These are phyloP conservation scores for Microdochium trichocladiopsis DNA, from an alignment of 2,329 filamentous ascomycete genomes.

Conservation along the genomic window DNA sequence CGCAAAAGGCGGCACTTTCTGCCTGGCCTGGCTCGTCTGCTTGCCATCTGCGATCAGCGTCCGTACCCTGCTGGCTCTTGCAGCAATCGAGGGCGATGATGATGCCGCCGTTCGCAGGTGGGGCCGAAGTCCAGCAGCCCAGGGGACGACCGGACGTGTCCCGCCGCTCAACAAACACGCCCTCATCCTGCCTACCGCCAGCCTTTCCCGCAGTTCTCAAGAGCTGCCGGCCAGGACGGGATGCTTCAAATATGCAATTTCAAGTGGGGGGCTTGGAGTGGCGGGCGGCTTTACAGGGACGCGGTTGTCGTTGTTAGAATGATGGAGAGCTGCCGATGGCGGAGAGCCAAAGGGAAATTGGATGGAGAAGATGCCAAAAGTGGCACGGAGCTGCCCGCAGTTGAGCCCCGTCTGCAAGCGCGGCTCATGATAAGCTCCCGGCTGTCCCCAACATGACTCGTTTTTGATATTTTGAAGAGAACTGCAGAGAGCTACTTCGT, in stretches of 20 bases:
- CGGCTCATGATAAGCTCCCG: no score
- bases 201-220: not conserved
- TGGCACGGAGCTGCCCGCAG: not conserved
- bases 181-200: not conserved
- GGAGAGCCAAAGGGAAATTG: not conserved
- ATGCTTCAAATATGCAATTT: no score
- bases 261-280: no score
- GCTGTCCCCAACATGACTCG: no score
- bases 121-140: not conserved
- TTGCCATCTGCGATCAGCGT: not conserved
- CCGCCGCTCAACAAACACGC: not conserved
- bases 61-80: not conserved
- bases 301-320: not conserved
- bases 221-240: no score
- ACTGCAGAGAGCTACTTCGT: no score
- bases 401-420: no score
- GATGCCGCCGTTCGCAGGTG: not conserved
- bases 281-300: not conserved
- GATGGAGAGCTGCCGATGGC: not conserved
- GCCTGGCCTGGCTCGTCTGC: slow-evolving; percentile 1
- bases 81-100: not conserved
- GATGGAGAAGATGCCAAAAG: not conserved
- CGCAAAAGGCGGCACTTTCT: slow-evolving; percentile 23
- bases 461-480: no score
- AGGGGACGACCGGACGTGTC: not conserved